Percentiles rank a stretch among this genome's conserved stretches.
Conservation (phyloP, 2,329 filamentous ascomycete genomes). For the Curvularia spicifera region DNA sequence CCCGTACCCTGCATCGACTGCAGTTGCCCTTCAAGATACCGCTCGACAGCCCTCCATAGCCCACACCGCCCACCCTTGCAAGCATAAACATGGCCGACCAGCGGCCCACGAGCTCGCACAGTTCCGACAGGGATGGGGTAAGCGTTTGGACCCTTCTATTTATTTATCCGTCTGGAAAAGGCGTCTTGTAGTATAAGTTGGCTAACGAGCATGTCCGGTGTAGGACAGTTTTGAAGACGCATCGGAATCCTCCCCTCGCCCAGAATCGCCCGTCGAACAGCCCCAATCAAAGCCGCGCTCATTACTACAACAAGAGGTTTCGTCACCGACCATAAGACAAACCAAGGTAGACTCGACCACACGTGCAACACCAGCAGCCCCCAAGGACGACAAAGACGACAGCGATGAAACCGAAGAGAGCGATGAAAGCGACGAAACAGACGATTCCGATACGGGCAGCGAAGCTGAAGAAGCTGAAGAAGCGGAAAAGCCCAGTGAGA, state of each 20-base stretch:
- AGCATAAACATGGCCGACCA: constrained; percentile 29
- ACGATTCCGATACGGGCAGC: constrained; percentile 21
- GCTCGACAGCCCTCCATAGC: constrained; percentile 14
- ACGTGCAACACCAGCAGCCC: constrained; percentile 27
- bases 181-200: background rate
- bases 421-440: constrained; percentile 13
- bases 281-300: constrained; percentile 58
- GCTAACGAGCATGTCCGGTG: constrained; percentile 21
- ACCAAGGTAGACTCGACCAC: constrained; percentile 29
- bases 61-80: constrained; percentile 21
- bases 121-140: constrained; percentile 42
- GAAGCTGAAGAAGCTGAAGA: constrained; percentile 13
- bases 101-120: constrained; percentile 41
- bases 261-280: constrained; percentile 51
- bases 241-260: constrained; percentile 61
- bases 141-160: constrained; percentile 11
- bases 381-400: constrained; percentile 20
- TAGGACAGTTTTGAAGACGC: constrained; percentile 86
- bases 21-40: constrained; percentile 23
- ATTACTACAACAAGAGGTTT: constrained; percentile 52
- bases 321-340: constrained; percentile 40
- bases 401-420: constrained; percentile 20
- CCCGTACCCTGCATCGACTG: constrained; percentile 21
- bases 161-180: background rate
- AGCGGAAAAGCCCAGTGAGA: constrained; percentile 17